Percentiles rank a stretch among this genome's conserved stretches.
These are phyloP conservation scores for Artemisia tridentata DNA, from an alignment of 129 eudicot genomes.

Conservation along the genomic window DNA sequence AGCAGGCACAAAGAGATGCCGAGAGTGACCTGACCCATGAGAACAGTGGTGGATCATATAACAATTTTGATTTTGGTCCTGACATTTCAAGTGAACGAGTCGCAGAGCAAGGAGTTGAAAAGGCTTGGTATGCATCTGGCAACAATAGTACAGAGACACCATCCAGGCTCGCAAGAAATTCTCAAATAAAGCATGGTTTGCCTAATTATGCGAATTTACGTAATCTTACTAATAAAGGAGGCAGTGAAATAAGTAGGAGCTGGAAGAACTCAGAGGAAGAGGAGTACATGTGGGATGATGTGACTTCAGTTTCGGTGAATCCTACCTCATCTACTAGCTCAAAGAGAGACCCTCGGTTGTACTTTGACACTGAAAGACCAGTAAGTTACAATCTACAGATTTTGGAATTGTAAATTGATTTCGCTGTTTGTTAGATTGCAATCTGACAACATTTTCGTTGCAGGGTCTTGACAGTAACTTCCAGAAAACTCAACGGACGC, in stretches of 20 bases:
- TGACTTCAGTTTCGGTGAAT: conserved; percentile 44
- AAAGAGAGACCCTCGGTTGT: conserved; percentile 47
- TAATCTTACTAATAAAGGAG: conserved; percentile 36
- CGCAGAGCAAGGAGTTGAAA: conserved; percentile 46
- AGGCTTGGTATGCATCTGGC: conserved; percentile 50
- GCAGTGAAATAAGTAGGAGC: conserved; percentile 47
- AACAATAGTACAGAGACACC: conserved; percentile 35
- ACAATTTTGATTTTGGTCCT: conserved; percentile 49
- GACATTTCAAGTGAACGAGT: conserved; percentile 45
- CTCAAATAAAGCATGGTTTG: conserved; percentile 38
- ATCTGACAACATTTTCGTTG: no score
- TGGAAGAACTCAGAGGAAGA: conserved; percentile 87
- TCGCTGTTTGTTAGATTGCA: no score
- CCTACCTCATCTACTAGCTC: conserved; percentile 23
- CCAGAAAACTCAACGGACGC: no score
- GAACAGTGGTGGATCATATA: conserved; percentile 41
- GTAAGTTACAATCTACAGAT: conserved; percentile 32
- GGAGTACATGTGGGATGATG: conserved; percentile 83
- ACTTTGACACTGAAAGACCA: conserved; percentile 50
- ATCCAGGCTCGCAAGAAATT: conserved; percentile 49
- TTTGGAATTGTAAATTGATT: no score
- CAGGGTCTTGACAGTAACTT: no score
- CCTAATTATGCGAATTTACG: conserved; percentile 37
- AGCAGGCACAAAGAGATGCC: conserved; percentile 50
- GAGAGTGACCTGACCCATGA: conserved; percentile 46